A percentile compares a stretch with the other conserved stretches of the same genome.
Conservation (phyloP, 2,329 filamentous ascomycete genomes). For the Sphaceloma murrayae region DNA sequence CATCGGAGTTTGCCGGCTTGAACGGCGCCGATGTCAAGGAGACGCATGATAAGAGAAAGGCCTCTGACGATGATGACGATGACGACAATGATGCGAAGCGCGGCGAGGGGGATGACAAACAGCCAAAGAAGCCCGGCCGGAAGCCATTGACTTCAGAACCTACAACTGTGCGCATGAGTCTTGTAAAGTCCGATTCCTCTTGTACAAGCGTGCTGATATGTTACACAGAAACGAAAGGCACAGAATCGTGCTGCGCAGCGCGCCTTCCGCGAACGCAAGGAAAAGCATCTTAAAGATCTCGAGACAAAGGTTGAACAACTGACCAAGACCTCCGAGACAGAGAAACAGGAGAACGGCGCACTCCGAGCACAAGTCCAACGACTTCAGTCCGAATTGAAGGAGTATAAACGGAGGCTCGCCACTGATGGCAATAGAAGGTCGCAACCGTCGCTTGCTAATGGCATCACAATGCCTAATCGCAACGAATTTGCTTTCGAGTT, state of each 20-base stretch:
- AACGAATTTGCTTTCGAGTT: slow-evolving; percentile 88
- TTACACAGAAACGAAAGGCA: slow-evolving; percentile 75
- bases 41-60: slow-evolving; percentile 61
- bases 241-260: slow-evolving; percentile 89
- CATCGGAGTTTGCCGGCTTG: slow-evolving; percentile 49
- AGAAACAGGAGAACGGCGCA: slow-evolving; percentile 75
- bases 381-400: slow-evolving; percentile 71
- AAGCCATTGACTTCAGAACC: slow-evolving; percentile 95
- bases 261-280: slow-evolving; percentile 89
- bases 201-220: background rate
- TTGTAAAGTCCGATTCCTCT: background rate
- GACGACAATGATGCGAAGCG: slow-evolving; percentile 66
- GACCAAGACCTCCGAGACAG: slow-evolving; percentile 71
- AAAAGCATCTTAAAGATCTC: slow-evolving; percentile 77
- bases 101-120: slow-evolving; percentile 73
- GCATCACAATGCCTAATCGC: slow-evolving; percentile 51
- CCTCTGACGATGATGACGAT: slow-evolving; percentile 53
- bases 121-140: slow-evolving; percentile 87
- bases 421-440: slow-evolving; percentile 37
- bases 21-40: slow-evolving; percentile 32
- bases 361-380: slow-evolving; percentile 82
- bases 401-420: slow-evolving; percentile 81
- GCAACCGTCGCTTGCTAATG: slow-evolving; percentile 32
- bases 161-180: slow-evolving; percentile 66
- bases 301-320: slow-evolving; percentile 59